phyloP scores from a whole-genome alignment of 2,329 filamentous ascomycete genomes.

The Epichloe hybrida region DNA sequence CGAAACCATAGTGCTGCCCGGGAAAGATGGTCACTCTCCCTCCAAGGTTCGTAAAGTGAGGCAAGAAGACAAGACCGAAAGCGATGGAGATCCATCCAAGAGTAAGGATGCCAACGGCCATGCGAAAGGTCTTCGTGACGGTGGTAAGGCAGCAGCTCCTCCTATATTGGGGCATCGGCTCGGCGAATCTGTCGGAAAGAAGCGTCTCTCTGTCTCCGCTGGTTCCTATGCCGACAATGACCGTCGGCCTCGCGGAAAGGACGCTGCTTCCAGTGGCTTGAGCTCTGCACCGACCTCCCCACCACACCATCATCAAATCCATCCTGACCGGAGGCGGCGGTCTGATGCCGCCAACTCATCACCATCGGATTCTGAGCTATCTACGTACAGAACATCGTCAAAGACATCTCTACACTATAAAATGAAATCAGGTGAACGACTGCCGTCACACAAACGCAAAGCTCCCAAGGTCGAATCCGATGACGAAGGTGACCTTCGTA shows the following conservation, averaged over 20 bases:
- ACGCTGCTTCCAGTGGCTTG: slow-evolving; percentile 37
- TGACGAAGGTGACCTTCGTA: slow-evolving; percentile 41
- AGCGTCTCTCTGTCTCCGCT: slow-evolving; percentile 25
- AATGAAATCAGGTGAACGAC: slow-evolving; percentile 32
- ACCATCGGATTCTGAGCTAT: slow-evolving; percentile 41
- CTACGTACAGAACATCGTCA: slow-evolving; percentile 27
- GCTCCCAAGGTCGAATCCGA: slow-evolving; percentile 41
- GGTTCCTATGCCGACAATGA: slow-evolving; percentile 23
- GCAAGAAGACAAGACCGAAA: slow-evolving; percentile 49
- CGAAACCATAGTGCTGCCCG: slow-evolving; percentile 56
- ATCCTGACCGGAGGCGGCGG: slow-evolving; percentile 21
- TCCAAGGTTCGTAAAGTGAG: slow-evolving; percentile 51
- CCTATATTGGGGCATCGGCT: slow-evolving; percentile 20
- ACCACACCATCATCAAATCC: slow-evolving; percentile 18
- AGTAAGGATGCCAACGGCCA: slow-evolving; percentile 17
- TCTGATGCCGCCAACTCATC: slow-evolving; percentile 25
- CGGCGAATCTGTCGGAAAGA: slow-evolving; percentile 31
- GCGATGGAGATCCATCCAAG: slow-evolving; percentile 30
- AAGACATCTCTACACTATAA: slow-evolving; percentile 35
- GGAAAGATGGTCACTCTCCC: slow-evolving; percentile 48
- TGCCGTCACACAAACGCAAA: slow-evolving; percentile 39
- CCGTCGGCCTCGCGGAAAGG: slow-evolving; percentile 29
- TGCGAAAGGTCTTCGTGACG: slow-evolving; percentile 19
- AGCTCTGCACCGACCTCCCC: slow-evolving; percentile 47
- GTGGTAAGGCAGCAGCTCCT: slow-evolving; percentile 18